Evolutionary conservation across 768 basidiomycete genomes (phyloP), one percentile per base, ranked within the genome.

Genomic region (Russula vinacea): DNA sequence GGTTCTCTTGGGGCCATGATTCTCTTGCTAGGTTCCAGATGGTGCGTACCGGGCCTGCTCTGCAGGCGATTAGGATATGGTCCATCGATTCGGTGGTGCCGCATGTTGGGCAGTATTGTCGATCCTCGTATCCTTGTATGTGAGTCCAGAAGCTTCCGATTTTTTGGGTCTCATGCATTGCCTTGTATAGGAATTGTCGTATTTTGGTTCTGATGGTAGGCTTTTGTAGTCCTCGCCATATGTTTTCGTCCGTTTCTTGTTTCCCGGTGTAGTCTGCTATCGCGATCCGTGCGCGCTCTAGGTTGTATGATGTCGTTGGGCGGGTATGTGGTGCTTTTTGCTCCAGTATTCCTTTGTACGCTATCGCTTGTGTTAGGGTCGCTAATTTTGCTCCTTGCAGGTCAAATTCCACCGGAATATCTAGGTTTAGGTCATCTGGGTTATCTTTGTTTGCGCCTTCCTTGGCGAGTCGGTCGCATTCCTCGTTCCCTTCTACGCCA

Each of bases 21-120:
- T 40, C 11, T 5, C 39, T 5, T 13, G 39, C 39, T 40, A 40
- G 39, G 39, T 40, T 40, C 39, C 39, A 40, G 39, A 40, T 40
- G 5, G 11, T 16, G 11, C 11, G 2, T 40, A 2, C 11, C 2
- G 39, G 6, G 6, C 11, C 14, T 2, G 39, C 5, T 11, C 14
- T 10, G 39, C 39, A 40, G 2, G 5, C 2, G 5, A 13, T 10
- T 4, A 40, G 39, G 9, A 40, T 40, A 13, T 73, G 73, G 10
- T 26, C 60, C 51, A 71, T 61, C 0, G 66, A 63, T 5, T 74
- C 73, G 5, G 2, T 29, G 2, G 0, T 11, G 1, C 13, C 13
- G 42, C 40, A 56, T 3, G 26, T 19, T 0, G 17, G 16, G 49
- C 58, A 59, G 1, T 0, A 9, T 19, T 10, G 17, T 13, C 37